Conservation (phyloP, 2,329 filamentous ascomycete species). For the Hymenoscyphus scutula region DNA sequence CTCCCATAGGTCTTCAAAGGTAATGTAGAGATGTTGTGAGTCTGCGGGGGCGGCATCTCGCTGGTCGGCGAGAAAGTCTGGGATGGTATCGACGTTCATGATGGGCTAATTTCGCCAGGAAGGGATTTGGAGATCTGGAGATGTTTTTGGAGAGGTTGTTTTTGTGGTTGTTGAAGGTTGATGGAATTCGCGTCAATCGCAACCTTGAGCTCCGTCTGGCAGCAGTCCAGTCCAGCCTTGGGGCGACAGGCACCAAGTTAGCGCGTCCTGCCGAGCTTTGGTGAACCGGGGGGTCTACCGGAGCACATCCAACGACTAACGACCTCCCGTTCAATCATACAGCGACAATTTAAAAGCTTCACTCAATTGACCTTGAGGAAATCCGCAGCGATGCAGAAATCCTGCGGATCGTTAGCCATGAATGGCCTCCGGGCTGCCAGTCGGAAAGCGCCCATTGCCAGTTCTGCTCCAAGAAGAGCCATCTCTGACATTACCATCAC, state of each 20-base stretch:
- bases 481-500: slow-evolving; percentile 88
- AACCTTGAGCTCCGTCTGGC: slow-evolving; percentile 21
- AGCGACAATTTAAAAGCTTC: slow-evolving; percentile 3
- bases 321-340: slow-evolving; percentile 14
- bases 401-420: slow-evolving; percentile 46
- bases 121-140: slow-evolving; percentile 1
- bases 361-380: slow-evolving; percentile 27
- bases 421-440: slow-evolving; percentile 55
- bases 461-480: slow-evolving; percentile 49
- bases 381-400: slow-evolving; percentile 39
- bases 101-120: slow-evolving; percentile 20
- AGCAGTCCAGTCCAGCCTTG: neutral
- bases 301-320: slow-evolving; percentile 12
- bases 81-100: slow-evolving; percentile 81
- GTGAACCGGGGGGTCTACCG: slow-evolving; percentile 14
- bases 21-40: slow-evolving; percentile 81
- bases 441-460: slow-evolving; percentile 45
- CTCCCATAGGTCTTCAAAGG: slow-evolving; percentile 97
- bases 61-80: slow-evolving; percentile 88
- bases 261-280: slow-evolving; percentile 20
- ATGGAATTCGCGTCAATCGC: slow-evolving; percentile 8
- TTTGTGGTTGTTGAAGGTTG: neutral
- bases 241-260: slow-evolving; percentile 13
- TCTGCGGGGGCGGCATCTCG: slow-evolving; percentile 84
- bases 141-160: slow-evolving; percentile 9